Base-by-base conservation (phyloP, 2,329 filamentous ascomycete species). In the Ceratocystis eucalypticola region DNA sequence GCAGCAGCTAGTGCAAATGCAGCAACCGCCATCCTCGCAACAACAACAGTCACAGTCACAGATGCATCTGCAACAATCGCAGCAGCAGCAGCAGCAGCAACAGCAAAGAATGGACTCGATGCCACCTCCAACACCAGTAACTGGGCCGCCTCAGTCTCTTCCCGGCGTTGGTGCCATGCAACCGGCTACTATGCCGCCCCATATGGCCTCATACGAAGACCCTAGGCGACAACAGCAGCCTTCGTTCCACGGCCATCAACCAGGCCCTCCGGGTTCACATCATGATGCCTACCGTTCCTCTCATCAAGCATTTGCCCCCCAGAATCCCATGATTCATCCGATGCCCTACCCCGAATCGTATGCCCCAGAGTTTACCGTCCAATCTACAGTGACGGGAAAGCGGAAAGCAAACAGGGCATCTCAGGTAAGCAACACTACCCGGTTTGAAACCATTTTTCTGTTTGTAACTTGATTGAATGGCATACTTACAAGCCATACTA, bases 341-440 rank as follows among this genome's bases (percentile, higher is more conserved):
- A 20, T 59, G n/a, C 25, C 30, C 10, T 65, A 68, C 63, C 8
- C 55, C 17, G 59, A 65, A 6, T 15, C 20, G 7, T 62, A 62
- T 20, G n/a, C 33, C 8, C 3, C 15, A 1, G 48, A 63, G 2
- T 65, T 50, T 22, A 61, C 61, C 25, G 63, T 65, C 2, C 55
- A 59, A 30, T n/a, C 59, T 5, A 20, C 48, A 28, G 28, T 59
- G 28, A 44, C 72, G 20, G 70, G 73, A 4, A 84, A 85, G 73
- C 80, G 84, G 72, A 86, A 86, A 75, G 82, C 83, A n/a, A 84
- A 84, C 64, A 78, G 84, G 70, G 84, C 84, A 37, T 85, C 84
- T 7, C 84, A 87, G 79, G 83, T 85, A 75, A 69, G 73, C 33
- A 64, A 7, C 25, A 17, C 37, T 4, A 4, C 12, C 37, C 37